Conservation (phyloP, 306 rosid species). For the Castanea sativa region DNA sequence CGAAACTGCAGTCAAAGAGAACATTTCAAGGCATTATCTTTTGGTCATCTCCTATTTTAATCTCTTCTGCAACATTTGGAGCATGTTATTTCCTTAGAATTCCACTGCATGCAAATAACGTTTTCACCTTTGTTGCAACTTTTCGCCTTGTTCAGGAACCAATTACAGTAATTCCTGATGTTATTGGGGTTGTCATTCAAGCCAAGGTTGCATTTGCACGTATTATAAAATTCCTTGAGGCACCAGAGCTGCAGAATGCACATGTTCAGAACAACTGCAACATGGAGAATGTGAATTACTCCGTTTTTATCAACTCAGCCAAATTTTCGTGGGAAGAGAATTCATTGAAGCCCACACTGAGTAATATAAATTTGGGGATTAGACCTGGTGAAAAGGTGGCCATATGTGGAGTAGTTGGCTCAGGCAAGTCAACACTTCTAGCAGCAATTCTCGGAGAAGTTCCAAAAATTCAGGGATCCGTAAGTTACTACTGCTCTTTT, state of each 20-base stretch:
- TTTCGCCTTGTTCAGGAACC: slow-evolving; percentile 79
- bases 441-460: slow-evolving; percentile 75
- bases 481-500: slow-evolving; percentile 29
- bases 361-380: slow-evolving; percentile 49
- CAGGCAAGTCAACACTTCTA: slow-evolving; percentile 79
- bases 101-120: slow-evolving; percentile 73
- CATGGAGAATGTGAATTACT: slow-evolving; percentile 11
- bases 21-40: slow-evolving; percentile 47
- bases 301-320: slow-evolving; percentile 45
- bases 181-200: slow-evolving; percentile 64
- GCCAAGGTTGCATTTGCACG: slow-evolving; percentile 70
- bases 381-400: slow-evolving; percentile 60
- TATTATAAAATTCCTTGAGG: slow-evolving; percentile 55
- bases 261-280: slow-evolving; percentile 16
- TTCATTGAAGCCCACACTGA: slow-evolving; percentile 44
- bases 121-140: slow-evolving; percentile 76
- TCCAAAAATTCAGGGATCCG: slow-evolving; percentile 51
- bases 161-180: slow-evolving; percentile 48
- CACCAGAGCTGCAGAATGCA: slow-evolving; percentile 53
- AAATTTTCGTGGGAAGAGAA: slow-evolving; percentile 68
- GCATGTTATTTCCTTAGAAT: slow-evolving; percentile 56
- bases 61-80: slow-evolving; percentile 68
- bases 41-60: slow-evolving; percentile 65
- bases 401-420: slow-evolving; percentile 83
- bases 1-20: slow-evolving; percentile 39